A percentile compares a stretch with the other conserved stretches of the same genome.
Evolutionary conservation across 192 early-diverging fungal species (phyloP).

Genomic region (Rhizophagus clarus): DNA sequence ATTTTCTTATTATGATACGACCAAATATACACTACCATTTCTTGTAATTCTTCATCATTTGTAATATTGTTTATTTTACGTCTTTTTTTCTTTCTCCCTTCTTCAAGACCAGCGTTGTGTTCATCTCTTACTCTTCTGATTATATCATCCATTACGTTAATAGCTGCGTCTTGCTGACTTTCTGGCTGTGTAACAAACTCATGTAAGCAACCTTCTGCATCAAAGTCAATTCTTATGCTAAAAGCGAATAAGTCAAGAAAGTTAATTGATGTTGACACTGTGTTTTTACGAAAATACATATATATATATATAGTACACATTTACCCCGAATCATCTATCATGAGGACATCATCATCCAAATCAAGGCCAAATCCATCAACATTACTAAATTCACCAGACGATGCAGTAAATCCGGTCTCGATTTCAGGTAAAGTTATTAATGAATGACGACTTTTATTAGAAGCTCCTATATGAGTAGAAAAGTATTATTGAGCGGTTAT

Average conservation of each 20-base stretch:
- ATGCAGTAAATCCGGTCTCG: not conserved
- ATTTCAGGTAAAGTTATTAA: slow-evolving; percentile 17
- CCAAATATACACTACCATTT: not conserved
- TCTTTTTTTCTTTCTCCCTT: not conserved
- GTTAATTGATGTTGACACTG: not conserved
- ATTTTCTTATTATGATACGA: not conserved
- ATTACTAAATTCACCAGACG: not conserved
- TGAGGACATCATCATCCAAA: slow-evolving; percentile 20
- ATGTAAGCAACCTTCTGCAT: slow-evolving; percentile 23
- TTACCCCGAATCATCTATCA: slow-evolving; percentile 17
- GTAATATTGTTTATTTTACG: not conserved
- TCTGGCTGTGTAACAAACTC: not conserved
- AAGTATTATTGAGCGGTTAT: not conserved
- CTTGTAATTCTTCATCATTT: not conserved
- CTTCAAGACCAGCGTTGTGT: not conserved
- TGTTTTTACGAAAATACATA: not conserved
- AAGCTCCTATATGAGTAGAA: not conserved
- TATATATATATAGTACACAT: no score
- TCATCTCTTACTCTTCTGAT: slow-evolving; percentile 21
- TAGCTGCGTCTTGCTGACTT: not conserved
- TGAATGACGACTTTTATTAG: not conserved
- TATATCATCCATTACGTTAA: not conserved
- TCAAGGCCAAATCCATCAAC: not conserved
- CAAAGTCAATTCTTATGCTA: slow-evolving; percentile 31
- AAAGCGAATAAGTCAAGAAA: not conserved